These are phyloP conservation scores for Astrothelium subdiscretum DNA, from an alignment of 495 filamentous ascomycete species.

Conservation along the genomic window DNA sequence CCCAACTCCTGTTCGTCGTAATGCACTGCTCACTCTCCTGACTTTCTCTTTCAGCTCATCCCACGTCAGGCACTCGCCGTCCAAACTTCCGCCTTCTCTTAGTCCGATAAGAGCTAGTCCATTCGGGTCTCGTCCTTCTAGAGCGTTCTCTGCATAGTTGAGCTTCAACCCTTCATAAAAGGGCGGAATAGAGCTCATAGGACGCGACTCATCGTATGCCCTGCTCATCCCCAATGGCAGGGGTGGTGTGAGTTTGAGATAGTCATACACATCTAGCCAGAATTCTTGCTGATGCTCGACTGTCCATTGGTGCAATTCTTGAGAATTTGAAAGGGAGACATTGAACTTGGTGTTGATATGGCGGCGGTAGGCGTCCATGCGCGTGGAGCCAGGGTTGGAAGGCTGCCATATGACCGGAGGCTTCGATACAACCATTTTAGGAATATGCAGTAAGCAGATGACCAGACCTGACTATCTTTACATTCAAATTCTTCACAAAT, in stretches of 20 bases:
- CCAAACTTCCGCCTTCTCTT: conserved; percentile 49
- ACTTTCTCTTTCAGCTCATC: conserved; percentile 46
- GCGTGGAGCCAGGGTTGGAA: conserved; percentile 18
- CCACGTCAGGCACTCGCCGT: conserved; percentile 51
- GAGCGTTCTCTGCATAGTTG: conserved; percentile 56
- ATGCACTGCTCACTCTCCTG: conserved; percentile 45
- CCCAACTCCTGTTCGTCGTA: conserved; percentile 48
- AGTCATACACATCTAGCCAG: conserved; percentile 53
- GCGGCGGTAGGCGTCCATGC: conserved; percentile 27
- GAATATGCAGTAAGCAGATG: neutral
- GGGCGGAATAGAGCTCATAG: conserved; percentile 54
- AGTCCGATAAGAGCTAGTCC: conserved; percentile 59
- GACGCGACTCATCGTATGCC: conserved; percentile 52
- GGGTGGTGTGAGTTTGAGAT: conserved; percentile 39
- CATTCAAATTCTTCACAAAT: no score
- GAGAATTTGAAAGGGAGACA: conserved; percentile 39
- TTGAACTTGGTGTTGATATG: conserved; percentile 21
- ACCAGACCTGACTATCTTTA: neutral
- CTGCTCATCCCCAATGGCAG: conserved; percentile 26
- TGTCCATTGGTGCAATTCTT: conserved; percentile 55
- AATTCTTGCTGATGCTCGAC: conserved; percentile 48
- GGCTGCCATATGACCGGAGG: conserved; percentile 24
- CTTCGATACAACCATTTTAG: neutral
- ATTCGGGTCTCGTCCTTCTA: conserved; percentile 36
- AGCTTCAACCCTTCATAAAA: conserved; percentile 57